Evolutionary conservation across 1,139 yeast genomes (phyloP).

Genomic region (Pichia sp.): DNA sequence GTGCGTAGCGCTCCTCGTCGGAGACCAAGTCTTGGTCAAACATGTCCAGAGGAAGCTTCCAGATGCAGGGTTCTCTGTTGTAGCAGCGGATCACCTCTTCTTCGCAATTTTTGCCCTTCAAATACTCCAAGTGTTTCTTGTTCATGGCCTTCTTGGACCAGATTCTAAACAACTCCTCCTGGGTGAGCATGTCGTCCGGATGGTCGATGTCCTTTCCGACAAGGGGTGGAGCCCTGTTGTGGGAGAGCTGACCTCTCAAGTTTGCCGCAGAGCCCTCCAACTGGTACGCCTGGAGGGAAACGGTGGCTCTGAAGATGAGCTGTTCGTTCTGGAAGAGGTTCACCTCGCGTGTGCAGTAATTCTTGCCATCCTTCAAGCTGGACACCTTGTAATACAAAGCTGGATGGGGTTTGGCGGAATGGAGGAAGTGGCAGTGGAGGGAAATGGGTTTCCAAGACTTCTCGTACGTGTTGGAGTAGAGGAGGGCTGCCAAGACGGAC

Average conservation of each 20-base stretch:
- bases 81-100: slow-evolving; percentile 29
- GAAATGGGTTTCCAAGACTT: slow-evolving; percentile 45
- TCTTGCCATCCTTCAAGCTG: slow-evolving; percentile 55
- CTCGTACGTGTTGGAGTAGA: slow-evolving; percentile 37
- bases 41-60: slow-evolving; percentile 43
- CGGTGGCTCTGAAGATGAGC: slow-evolving; percentile 48
- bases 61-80: slow-evolving; percentile 37
- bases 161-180: slow-evolving; percentile 29
- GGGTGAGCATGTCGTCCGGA: slow-evolving; percentile 32
- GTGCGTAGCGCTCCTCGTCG: slow-evolving; percentile 30
- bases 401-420: slow-evolving; percentile 44
- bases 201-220: slow-evolving; percentile 30
- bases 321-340: slow-evolving; percentile 51
- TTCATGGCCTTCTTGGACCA: slow-evolving; percentile 27
- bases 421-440: slow-evolving; percentile 48
- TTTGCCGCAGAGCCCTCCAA: slow-evolving; percentile 33
- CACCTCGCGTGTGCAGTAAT: slow-evolving; percentile 56
- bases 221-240: slow-evolving; percentile 27
- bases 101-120: slow-evolving; percentile 19
- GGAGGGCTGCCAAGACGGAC: slow-evolving; percentile 58
- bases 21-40: slow-evolving; percentile 27
- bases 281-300: slow-evolving; percentile 42
- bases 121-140: slow-evolving; percentile 23
- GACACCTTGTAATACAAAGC: slow-evolving; percentile 59
- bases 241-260: slow-evolving; percentile 29